Base-by-base conservation (phyloP, 2,329 filamentous ascomycete species). In the Xylariaceae sp. region DNA sequence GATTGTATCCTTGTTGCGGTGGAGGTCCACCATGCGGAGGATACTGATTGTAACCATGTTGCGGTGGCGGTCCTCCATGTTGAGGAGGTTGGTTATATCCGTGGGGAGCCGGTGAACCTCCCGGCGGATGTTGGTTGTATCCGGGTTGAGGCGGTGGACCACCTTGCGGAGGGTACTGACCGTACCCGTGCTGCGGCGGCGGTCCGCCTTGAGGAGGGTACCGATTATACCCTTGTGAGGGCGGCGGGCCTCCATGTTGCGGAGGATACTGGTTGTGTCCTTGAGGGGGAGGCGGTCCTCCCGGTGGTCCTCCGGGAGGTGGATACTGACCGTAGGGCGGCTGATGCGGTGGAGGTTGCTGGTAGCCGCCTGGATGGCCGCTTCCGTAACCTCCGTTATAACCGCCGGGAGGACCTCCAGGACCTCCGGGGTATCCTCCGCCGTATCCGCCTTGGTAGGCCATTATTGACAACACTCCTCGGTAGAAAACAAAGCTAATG, bases 371-470 rank as follows among this genome's bases (percentile, higher is more conserved):
- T 9, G 62, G 51, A 55, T 58, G 15, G 1, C 56, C 57, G 6
- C 44, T 53, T 4, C 52, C 49, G 15, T 56, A 56, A 13, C 59
- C 56, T n/a, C 55, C 55, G 9, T 15, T 17, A 10, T 55, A 15
- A 11, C 50, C 51, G 35, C 55, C 59, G n/a, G 42, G 23, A 11
- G 56, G 49, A 1, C 49, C 47, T 11, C 49, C 35, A 11, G 56
- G 49, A 1, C 49, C 47, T 11, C 48, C 55, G 15, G 17, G n/a
- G 30, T 55, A 48, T 1, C 51, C 49, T 6, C 58, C 59, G 18
- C 56, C 52, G 53, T 62, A 62, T 44, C 58, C 60, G 44, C 60
- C 62, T 54, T 56, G 55, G 47, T 70, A 70, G 10, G 71, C 70
- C 71, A 73, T 73, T n/a, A 45, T 59, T 35, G 37, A 50, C 45